Evolutionary conservation across 2,329 filamentous ascomycete genomes (phyloP), one percentile per base, ranked within the genome.

Genomic region (Tolypocladium tundrense): DNA sequence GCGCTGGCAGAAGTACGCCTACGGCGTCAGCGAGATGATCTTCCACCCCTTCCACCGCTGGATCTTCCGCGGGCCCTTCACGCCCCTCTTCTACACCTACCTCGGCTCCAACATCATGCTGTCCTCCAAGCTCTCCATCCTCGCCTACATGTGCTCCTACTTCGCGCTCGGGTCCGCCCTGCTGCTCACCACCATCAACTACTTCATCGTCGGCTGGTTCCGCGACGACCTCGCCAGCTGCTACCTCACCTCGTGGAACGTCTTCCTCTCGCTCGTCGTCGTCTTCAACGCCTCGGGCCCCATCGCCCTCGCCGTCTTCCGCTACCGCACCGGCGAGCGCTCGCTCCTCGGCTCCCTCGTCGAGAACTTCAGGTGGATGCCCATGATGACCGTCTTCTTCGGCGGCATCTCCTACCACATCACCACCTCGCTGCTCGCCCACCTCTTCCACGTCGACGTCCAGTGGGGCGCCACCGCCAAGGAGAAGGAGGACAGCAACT

Each of bases 1-100:
- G 14, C 82, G 87, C 53, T 89, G 87, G 87, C 84, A 88, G 66
- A 89, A 89, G 72, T 87, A 88, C 57, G 84, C 86, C 0, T 89
- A 87, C 63, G 87, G 87, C 9, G 87, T 85, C 66, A 88, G 85
- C 66, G 87, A 89, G 69, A 73, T 90, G 54, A 77, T 89, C 21
- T 90, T 90, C 75, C 78, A 88, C 64, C 87, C 87, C 0, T 69
- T 90, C 43, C 74, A 79, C 55, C 75, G 78, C 61, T 90, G 87
- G 87, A 63, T 80, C 37, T 78, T 74, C 62, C 77, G 77, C 41
- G 84, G 86, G 0, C 85, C 86, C 0, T 84, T 89, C 63, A 88
- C 87, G 0, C 77, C 78, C 3, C 78, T 89, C 7, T 88, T 88
- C 75, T 72, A 75, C 58, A 74, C 73, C 37, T 88, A 88, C 68